Evolutionary conservation across 78 protist species (phyloP).

Genomic region (Chrysochromulina tobinii): DNA sequence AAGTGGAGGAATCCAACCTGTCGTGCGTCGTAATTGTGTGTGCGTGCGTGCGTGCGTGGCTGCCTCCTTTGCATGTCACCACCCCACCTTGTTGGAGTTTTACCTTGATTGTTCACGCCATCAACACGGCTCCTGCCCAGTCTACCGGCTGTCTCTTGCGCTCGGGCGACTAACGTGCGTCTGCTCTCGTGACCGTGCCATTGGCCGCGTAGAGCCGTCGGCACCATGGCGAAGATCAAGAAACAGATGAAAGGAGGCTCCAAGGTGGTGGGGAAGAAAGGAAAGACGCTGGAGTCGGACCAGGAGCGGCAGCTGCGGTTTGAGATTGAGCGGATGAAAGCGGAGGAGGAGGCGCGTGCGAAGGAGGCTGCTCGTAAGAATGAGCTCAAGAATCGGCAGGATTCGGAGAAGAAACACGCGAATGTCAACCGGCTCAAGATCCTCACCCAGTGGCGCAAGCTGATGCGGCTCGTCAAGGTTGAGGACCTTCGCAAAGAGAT

Average conservation of each 20-base stretch:
- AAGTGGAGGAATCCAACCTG: no score
- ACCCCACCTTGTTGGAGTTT: no score
- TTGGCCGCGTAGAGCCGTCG: no score
- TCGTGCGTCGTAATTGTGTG: no score
- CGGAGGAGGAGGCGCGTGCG: slow-evolving; percentile 8
- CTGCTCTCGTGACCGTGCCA: no score
- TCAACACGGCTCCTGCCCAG: no score
- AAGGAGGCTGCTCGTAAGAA: slow-evolving; percentile 17
- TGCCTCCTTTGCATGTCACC: no score
- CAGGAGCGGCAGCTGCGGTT: neutral
- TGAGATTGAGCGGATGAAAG: neutral
- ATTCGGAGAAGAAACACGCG: slow-evolving; percentile 40
- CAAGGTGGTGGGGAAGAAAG: neutral
- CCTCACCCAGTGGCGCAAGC: slow-evolving; percentile 50
- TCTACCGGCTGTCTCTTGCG: no score
- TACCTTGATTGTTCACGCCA: no score
- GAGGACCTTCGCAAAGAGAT: slow-evolving; percentile 61
- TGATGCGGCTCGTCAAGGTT: slow-evolving; percentile 61
- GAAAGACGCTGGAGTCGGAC: neutral
- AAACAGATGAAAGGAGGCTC: slow-evolving; percentile 1
- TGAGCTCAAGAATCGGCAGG: slow-evolving; percentile 31
- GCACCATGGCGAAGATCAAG: slow-evolving; percentile 2
- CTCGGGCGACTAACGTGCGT: no score
- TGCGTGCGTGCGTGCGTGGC: no score
- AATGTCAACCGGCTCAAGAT: slow-evolving; percentile 37